Evolutionary conservation across 305 asterid genomes (phyloP), one percentile per base, ranked within the genome.

Genomic region (Euphrasia arctica): DNA sequence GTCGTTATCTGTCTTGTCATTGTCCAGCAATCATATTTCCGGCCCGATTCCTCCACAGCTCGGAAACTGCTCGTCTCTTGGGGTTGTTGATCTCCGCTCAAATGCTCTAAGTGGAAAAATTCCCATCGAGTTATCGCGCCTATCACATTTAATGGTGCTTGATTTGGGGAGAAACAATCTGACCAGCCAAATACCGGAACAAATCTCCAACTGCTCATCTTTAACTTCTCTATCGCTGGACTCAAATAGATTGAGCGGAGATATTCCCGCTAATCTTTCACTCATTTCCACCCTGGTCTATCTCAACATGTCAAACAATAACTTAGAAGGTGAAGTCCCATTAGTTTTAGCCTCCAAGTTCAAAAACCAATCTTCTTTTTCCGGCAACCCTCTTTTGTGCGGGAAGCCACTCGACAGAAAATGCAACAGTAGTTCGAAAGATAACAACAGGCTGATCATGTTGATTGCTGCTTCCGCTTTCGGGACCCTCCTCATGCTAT

Each of bases 111-210:
- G 36, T 45, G 88, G 91, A 18, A 70, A 64, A 66, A 71, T 88
- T 32, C 96, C 95, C 0, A 65, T 32, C 54, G 85, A 77, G 41
- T 66, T 85, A 5, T 81, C 85, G 2, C 81, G 63, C 55, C 76
- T 88, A 47, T 66, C 82, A 10, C 80, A 5, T 59, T 77, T 88
- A 80, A 64, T 12, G 15, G 78, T 71, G 50, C 88, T 88, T 73
- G 88, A 88, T 80, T 67, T 88, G 64, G 79, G 94, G 3, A 64
- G 56, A 70, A 88, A 88, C 81, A 80, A 77, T 43, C 70, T 88
- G 12, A 75, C 79, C 0, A 91, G 96, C 55, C 82, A 72, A 70
- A 84, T 88, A 71, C 94, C 96, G 0, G 65, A 47, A 9, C 76
- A 76, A 15, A 74, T 88, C 47, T 83, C 88, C 5, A 77, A 79